Base-by-base conservation (phyloP, 305 asterid genomes). In the Vinca major region DNA sequence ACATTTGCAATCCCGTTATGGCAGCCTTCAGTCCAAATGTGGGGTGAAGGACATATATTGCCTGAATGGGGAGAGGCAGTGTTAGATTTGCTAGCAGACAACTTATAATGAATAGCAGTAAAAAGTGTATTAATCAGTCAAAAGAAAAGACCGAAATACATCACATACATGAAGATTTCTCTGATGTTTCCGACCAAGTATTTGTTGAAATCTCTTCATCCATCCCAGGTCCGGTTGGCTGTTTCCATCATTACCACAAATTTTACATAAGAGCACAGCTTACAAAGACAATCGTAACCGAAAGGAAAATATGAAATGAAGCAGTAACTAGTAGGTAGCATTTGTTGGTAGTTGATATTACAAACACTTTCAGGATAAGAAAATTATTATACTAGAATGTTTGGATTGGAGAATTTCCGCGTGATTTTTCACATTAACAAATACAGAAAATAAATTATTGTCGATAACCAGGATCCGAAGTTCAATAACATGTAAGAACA, bases 181-280 rank as follows among this genome's bases (percentile, higher is more conserved):
- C 80, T 89, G 96, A 86, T 89, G 97, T 69, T 91, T 93, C 81
- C 91, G 86, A 67, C 97, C 99, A 77, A 93, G 95, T 73, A 93
- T 93, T 78, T 93, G 96, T 74, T 93, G 91, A 77, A 93, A 68
- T 81, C 87, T 84, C 82, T 84, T 87, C 86, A 93, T 86, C 96
- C 96, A 93, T 66, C 99, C 97, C 21, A 93, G 79, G 78, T 91
- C 99, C 21, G 99, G 99, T 79, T 89, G 97, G 79, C 99, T 93
- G 90, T 80, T 83, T 37, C 63, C 17, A 56, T 41, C 61, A 73
- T 60, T 12, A 26, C n/a, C 5, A 67, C 39, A 50, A 65, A 60
- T 17, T 72, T 7, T 21, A 36, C 4, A 17, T 19, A 53, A 11
- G 63, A 58, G 60, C 0, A 52, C 56, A 56, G 41, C 40, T 13